Evolutionary conservation across 1,284 basidiomycete species (phyloP), one percentile per base, ranked within the genome.

Genomic region (Moniliella sp.): DNA sequence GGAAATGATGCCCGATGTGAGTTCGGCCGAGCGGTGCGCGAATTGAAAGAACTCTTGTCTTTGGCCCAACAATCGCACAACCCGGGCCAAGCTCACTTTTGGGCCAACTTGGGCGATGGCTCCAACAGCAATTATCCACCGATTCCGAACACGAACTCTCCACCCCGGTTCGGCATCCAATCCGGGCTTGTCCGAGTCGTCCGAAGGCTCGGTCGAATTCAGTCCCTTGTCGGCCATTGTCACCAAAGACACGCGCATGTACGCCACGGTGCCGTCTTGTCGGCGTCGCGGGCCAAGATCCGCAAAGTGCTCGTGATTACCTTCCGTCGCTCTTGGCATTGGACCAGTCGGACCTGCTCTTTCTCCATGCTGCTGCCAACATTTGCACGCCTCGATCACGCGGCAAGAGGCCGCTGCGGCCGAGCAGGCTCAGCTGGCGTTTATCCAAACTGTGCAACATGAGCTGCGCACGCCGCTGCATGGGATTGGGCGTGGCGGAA

Each of bases 401-500:
- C 39, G 46, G 7, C 42, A 48, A 14, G 39, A 40, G 28, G 40
- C 40, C 3, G 41, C 37, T 32, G 36, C 41, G 8, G 39, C 40
- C 25, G 46, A 48, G 29, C 36, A 34, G n/a, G 39, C 42, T 27
- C 46, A 51, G 35, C 36, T 48, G 27, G 37, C 44, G 11, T 48
- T 51, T 29, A 27, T 51, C 8, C 37, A 42, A 1, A 33, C 39
- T 18, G 36, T 51, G 7, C 48, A 51, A 33, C 48, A 51, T 33
- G 46, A 51, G 16, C 32, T 49, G 8, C 39, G 46, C 8, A 53
- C 50, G 2, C 50, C 50, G 5, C 31, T 53, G 10, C 41, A 53
- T 28, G 50, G 43, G 11, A 48, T 48, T 48, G 3, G 50, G 50
- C 5, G 38, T 45, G 9, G 42, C 44, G 29, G 50, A 53, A 25